Base-by-base conservation (phyloP, 1,284 basidiomycete species). In the Sporisorium sorghi region DNA sequence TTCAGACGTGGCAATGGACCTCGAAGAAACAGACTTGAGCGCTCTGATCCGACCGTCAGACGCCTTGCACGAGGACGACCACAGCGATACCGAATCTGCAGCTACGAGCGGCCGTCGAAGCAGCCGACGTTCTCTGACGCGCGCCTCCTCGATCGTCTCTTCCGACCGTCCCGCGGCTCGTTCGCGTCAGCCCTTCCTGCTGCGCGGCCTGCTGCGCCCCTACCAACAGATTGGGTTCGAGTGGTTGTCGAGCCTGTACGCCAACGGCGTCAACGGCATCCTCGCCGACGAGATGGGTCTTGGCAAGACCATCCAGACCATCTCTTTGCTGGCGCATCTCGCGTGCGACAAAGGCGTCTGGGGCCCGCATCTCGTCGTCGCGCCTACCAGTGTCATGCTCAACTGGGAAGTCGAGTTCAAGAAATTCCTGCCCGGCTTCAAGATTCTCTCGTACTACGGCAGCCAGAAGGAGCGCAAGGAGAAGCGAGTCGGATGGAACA, bases 331-430 rank as follows among this genome's bases (percentile, higher is more conserved):
- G 1, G 95, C 93, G 10, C 93, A 97, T 85, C 88, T 98, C 14
- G 94, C 94, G 15, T 97, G 94, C 83, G 93, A 96, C 84, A 89
- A 91, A 54, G 95, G 95, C 7, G 93, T 96, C 65, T 97, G 95
- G 94, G 96, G 96, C 0, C 95, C 95, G 3, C 95, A 97, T 86
- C 89, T 97, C 30, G 94, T 98, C 82, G 90, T 97, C 77, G 94
- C 96, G 12, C 94, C 95, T 1, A 97, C 95, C 1, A 94, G 92
- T 68, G 95, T 97, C 60, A 89, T 98, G 71, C 88, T 97, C 62
- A 97, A 98, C 83, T 98, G 95, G 95, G 95, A 97, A 85, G 96
- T 97, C 92, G 95, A 97, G 85, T 97, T 97, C 88, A 97, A 97
- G 86, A 97, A 97, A 86, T 97, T 97, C 83, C 87, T 97, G 2